Evolutionary conservation across 73 alveolate species (phyloP).

Genomic region (Blepharisma stoltei): DNA sequence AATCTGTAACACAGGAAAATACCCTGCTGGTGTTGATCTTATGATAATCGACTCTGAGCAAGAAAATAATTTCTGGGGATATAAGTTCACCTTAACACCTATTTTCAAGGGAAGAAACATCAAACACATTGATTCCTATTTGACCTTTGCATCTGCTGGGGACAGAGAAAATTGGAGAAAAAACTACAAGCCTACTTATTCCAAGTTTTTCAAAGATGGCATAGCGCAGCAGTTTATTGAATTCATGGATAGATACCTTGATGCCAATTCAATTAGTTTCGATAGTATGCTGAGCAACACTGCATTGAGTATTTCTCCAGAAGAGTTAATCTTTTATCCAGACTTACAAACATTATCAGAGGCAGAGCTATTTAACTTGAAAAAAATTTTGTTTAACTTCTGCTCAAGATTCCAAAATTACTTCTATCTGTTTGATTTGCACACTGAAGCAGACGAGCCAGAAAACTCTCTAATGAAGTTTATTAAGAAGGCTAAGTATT

Average conservation of each 20-base stretch:
- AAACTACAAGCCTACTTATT: constrained; percentile 44
- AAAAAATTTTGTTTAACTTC: constrained; percentile 47
- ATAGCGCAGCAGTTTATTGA: constrained; percentile 64
- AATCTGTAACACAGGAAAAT: background rate
- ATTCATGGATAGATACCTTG: constrained; percentile 48
- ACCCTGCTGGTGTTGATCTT: background rate
- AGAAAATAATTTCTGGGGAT: constrained; percentile 44
- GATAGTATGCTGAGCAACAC: constrained; percentile 36
- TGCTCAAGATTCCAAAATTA: constrained; percentile 41
- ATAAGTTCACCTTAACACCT: constrained; percentile 52
- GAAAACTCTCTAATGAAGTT: background rate
- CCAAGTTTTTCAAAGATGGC: constrained; percentile 44
- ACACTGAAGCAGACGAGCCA: constrained; percentile 22
- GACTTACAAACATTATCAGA: constrained; percentile 56
- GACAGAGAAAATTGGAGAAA: constrained; percentile 41
- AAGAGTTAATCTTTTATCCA: constrained; percentile 55
- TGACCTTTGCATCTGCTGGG: constrained; percentile 5
- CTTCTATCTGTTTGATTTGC: constrained; percentile 51
- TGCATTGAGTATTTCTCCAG: constrained; percentile 51
- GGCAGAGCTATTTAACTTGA: constrained; percentile 55
- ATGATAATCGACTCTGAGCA: background rate
- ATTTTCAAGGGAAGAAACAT: constrained; percentile 60
- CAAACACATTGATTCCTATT: background rate
- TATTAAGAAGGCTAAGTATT: background rate
- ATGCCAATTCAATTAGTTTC: constrained; percentile 52